Percentiles rank a stretch among this genome's conserved stretches.
phyloP scores from a whole-genome alignment of 176 grass and related monocot species.

The Lolium perenne region DNA sequence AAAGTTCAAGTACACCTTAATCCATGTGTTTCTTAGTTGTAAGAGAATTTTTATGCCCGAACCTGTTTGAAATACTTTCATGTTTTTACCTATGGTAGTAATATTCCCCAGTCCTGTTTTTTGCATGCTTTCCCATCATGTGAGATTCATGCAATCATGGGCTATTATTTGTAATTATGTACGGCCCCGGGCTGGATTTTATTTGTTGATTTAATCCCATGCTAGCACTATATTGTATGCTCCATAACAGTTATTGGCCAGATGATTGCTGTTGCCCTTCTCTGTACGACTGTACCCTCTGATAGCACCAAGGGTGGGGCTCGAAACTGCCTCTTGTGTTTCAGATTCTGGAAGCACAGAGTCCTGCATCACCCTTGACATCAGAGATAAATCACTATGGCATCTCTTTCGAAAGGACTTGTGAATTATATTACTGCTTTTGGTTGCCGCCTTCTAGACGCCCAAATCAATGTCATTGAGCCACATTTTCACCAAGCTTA shows the following conservation, averaged over 20 bases:
- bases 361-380: conserved; percentile 24
- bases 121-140: background rate
- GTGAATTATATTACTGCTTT: background rate
- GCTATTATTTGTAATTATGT: background rate
- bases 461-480: background rate
- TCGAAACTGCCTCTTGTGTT: background rate
- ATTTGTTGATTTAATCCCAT: background rate
- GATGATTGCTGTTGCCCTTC: background rate
- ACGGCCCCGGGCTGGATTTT: background rate
- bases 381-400: background rate
- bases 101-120: too few species aligned
- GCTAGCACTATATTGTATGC: background rate
- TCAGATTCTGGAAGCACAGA: background rate
- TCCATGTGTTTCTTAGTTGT: background rate
- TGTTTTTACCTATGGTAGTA: background rate
- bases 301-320: background rate
- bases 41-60: background rate
- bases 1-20: conserved; percentile 9
- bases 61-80: background rate
- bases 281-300: background rate
- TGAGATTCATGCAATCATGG: background rate
- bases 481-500: background rate
- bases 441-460: background rate
- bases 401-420: background rate
- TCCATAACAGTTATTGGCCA: background rate